phyloP scores from a whole-genome alignment of 106 monocot genomes.

The Gastrodia elata region DNA sequence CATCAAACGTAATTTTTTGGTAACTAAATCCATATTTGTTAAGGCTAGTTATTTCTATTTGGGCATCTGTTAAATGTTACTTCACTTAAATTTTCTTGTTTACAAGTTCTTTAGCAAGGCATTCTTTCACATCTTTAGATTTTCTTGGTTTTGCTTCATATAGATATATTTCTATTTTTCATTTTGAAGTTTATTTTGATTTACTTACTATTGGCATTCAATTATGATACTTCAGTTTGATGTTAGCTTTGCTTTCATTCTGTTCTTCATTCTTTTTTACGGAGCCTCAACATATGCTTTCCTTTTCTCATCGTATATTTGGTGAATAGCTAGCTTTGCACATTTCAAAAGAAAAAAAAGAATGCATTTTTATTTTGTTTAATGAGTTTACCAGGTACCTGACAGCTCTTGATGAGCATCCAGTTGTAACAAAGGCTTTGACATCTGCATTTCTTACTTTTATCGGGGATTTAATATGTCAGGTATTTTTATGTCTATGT shows the following conservation, averaged over 20 bases:
- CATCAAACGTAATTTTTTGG: no score
- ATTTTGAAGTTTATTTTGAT: background rate
- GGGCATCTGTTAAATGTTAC: background rate
- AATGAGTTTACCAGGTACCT: conserved; percentile 48
- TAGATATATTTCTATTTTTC: background rate
- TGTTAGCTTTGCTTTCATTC: background rate
- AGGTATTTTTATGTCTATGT: conserved; percentile 29
- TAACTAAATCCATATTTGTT: background rate
- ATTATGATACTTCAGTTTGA: background rate
- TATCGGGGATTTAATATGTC: conserved; percentile 75
- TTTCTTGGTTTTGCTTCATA: background rate
- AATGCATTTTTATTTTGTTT: background rate
- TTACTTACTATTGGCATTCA: background rate
- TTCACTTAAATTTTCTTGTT: background rate
- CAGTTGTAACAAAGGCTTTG: conserved; percentile 61
- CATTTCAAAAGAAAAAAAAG: background rate
- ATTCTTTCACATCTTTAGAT: background rate
- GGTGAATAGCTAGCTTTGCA: background rate
- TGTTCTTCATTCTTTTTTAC: background rate
- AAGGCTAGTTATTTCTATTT: background rate
- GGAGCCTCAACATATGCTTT: background rate
- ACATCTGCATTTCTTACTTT: conserved; percentile 67
- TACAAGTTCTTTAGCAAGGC: background rate
- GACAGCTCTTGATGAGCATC: conserved; percentile 54
- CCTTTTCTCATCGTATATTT: background rate